Evolutionary conservation across 768 basidiomycete species (phyloP).

Genomic region (Lactarius deliciosus): DNA sequence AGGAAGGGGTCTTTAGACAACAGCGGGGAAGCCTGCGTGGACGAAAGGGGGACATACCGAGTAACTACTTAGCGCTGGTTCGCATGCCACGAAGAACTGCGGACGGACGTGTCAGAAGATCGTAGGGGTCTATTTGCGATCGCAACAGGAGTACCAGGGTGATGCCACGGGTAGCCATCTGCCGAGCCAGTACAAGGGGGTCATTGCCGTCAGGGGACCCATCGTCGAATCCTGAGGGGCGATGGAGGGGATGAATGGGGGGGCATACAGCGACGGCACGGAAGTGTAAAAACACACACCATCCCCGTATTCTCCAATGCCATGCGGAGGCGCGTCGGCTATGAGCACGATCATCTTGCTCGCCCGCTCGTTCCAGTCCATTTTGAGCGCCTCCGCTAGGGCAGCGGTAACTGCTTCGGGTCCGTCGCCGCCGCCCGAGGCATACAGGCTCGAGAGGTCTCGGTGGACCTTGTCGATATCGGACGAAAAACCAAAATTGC

Average conservation of each 20-base stretch:
- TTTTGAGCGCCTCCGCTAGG: constrained; percentile 77
- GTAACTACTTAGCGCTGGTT: constrained; percentile 92
- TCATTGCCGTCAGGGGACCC: constrained; percentile 95
- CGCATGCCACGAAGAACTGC: constrained; percentile 99
- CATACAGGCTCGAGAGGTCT: constrained; percentile 80
- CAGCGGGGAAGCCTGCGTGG: background rate
- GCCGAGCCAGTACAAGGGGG: constrained; percentile 81
- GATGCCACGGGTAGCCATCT: constrained; percentile 89
- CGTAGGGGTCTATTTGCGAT: constrained; percentile 18
- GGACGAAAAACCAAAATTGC: constrained; percentile 93
- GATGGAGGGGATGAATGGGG: background rate
- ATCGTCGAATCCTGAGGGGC: constrained; percentile 76
- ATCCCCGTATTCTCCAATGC: constrained; percentile 96
- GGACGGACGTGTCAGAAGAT: constrained; percentile 19
- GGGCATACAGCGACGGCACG: constrained; percentile 13
- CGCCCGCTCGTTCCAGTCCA: constrained; percentile 87
- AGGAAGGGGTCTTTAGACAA: constrained; percentile 15
- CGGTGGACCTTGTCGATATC: constrained; percentile 86
- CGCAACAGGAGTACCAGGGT: constrained; percentile 61
- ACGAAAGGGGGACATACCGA: constrained; percentile 50
- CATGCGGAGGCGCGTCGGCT: constrained; percentile 97
- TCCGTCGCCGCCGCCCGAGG: constrained; percentile 90
- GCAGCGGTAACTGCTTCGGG: constrained; percentile 97
- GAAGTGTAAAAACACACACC: constrained; percentile 48
- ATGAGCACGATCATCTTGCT: constrained; percentile 97